Conservation (phyloP, 768 basidiomycete species). For the Naganishia randhawae region DNA sequence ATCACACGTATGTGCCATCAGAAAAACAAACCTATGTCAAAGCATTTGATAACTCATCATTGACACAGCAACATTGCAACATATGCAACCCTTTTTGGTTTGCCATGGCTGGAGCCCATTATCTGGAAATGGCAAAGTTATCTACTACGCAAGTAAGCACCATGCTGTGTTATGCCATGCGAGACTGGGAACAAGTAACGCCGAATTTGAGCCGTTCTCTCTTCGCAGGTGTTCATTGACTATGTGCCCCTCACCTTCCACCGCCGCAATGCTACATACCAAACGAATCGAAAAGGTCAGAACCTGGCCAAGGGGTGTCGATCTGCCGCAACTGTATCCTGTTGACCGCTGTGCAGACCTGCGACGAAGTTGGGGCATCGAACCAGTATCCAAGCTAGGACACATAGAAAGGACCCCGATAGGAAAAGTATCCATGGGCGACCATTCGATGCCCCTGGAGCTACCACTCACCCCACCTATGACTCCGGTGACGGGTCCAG, state of each 20-base stretch:
- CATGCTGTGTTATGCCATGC: not conserved
- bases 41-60: not conserved
- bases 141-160: slow-evolving; percentile 45
- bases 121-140: slow-evolving; percentile 52
- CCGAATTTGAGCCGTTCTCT: not conserved
- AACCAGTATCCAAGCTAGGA: not conserved
- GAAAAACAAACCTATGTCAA: not conserved
- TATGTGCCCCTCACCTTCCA: slow-evolving; percentile 53
- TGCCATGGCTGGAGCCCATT: slow-evolving; percentile 51
- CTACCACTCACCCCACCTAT: slow-evolving; percentile 34
- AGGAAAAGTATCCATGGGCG: not conserved
- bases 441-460: not conserved
- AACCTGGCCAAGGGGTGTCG: slow-evolving; percentile 54
- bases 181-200: not conserved
- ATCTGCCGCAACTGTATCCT: slow-evolving; percentile 50
- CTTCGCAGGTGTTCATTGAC: slow-evolving; percentile 47
- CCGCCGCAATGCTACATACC: slow-evolving; percentile 46
- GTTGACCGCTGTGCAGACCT: slow-evolving; percentile 39
- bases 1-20: slow-evolving; percentile 50
- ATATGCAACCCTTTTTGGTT: slow-evolving; percentile 53
- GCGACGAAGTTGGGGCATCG: slow-evolving; percentile 47
- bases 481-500: slow-evolving; percentile 32
- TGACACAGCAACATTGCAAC: slow-evolving; percentile 47
- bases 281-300: slow-evolving; percentile 46
- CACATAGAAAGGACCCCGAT: not conserved